A percentile compares a stretch with the other conserved stretches of the same genome.
Conservation (phyloP, 2,329 filamentous ascomycete genomes). For the Xenosphaeropsis pyriputrescens region DNA sequence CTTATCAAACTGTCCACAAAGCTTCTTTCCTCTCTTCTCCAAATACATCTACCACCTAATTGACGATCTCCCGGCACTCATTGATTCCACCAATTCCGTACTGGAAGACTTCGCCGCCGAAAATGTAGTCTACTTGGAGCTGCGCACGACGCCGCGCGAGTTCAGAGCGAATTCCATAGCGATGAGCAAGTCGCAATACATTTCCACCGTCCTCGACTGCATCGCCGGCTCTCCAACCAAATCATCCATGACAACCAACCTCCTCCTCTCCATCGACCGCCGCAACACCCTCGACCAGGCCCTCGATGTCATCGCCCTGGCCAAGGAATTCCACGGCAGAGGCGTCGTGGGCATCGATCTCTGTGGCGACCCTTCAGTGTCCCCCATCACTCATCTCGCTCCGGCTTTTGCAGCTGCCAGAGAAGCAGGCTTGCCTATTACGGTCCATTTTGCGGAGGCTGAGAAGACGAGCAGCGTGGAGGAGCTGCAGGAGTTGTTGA, state of each 20-base stretch:
- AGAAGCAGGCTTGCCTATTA: slow-evolving; percentile 41
- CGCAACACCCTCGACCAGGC: slow-evolving; percentile 43
- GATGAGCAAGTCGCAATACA: slow-evolving; percentile 44
- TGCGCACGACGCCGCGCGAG: slow-evolving; percentile 64
- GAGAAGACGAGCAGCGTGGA: slow-evolving; percentile 35
- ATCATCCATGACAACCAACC: slow-evolving; percentile 36
- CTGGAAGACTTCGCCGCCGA: slow-evolving; percentile 52
- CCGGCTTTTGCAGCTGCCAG: slow-evolving; percentile 43
- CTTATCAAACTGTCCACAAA: slow-evolving; percentile 15
- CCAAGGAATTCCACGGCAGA: slow-evolving; percentile 42
- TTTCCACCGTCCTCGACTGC: slow-evolving; percentile 49
- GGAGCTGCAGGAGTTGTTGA: slow-evolving; percentile 51
- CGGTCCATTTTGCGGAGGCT: slow-evolving; percentile 67
- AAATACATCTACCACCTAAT: slow-evolving; percentile 68
- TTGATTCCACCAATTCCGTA: slow-evolving; percentile 48
- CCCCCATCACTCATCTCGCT: slow-evolving; percentile 40
- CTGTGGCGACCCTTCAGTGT: slow-evolving; percentile 55
- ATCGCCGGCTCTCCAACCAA: slow-evolving; percentile 26
- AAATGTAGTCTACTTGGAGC: slow-evolving; percentile 63
- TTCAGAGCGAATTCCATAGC: slow-evolving; percentile 27
- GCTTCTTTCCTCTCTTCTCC: slow-evolving; percentile 68
- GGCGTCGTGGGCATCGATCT: slow-evolving; percentile 46
- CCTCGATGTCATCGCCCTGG: slow-evolving; percentile 45
- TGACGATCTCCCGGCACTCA: slow-evolving; percentile 43
- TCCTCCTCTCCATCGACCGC: slow-evolving; percentile 67